These are phyloP conservation scores for Iberis pinnata DNA, from an alignment of 345 rosid species.

Conservation along the genomic window DNA sequence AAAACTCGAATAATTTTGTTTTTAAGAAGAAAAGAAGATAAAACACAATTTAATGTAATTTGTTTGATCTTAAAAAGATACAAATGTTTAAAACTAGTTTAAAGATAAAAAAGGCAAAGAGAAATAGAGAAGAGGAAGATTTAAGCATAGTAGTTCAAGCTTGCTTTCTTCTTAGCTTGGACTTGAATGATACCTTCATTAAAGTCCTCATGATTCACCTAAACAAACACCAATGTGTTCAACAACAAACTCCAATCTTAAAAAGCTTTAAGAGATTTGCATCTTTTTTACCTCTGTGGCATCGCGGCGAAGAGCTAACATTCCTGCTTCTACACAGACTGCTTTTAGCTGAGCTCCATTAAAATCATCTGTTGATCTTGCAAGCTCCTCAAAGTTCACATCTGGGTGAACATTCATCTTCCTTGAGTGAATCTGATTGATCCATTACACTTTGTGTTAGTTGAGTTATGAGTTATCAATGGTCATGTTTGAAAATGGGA, in stretches of 20 bases:
- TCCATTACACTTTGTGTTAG: background rate
- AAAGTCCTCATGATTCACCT: conserved; percentile 99
- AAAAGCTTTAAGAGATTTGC: background rate
- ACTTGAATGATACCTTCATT: conserved; percentile 99
- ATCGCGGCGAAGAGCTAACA: conserved; percentile 97
- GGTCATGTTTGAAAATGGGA: conserved; percentile 2
- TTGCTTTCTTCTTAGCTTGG: conserved; percentile 99
- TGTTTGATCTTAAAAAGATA: too few species aligned
- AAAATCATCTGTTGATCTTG: conserved; percentile 95
- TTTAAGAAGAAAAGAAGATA: too few species aligned
- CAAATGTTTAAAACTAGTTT: conserved; percentile 17
- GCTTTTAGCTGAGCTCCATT: conserved; percentile 99
- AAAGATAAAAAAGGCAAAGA: background rate
- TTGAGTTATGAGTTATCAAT: background rate
- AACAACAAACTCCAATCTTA: conserved; percentile 1
- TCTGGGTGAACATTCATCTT: conserved; percentile 98
- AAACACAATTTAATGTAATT: too few species aligned
- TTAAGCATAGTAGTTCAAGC: conserved; percentile 90
- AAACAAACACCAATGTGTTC: conserved; percentile 7
- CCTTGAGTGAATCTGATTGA: conserved; percentile 94
- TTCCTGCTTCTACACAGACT: conserved; percentile 98
- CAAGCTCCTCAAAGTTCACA: conserved; percentile 97
- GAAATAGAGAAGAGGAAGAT: background rate
- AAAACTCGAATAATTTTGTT: too few species aligned
- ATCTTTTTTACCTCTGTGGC: conserved; percentile 72